Evolutionary conservation across 192 early-diverging fungal species (phyloP), one percentile per base, ranked within the genome.

Genomic region (Mortierella claussenii): DNA sequence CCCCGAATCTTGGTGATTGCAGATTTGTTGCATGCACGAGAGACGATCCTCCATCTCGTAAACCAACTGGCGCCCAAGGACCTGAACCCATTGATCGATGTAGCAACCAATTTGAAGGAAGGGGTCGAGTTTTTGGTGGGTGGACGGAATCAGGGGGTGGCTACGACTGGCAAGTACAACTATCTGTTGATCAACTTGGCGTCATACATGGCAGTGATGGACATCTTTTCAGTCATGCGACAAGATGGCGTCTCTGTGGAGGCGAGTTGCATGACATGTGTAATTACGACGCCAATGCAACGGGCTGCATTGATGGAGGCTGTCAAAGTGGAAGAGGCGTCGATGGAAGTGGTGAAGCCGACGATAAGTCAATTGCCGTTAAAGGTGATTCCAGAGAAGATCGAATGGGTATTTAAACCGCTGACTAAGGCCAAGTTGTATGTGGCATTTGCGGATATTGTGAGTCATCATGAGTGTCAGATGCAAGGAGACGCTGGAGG

Each of bases 371-470:
- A 44, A 4, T 27, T 45, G 13, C 30, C 43, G 20, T n/a, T 28
- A 47, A 68, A 74, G 43, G 64, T 68, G 48, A 69, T 68, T 18
- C 82, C 82, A 5, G 28, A 60, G 10, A 73, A 65, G 12, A 74
- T 80, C 26, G 86, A 83, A 26, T 87, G 84, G 73, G 81, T 87
- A 13, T 87, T 85, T 64, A 87, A 87, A 49, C 86, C 86, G 1
- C 26, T 85, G 58, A 87, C 83, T 20, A 71, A 82, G 46, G 79
- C 80, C 21, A 87, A 85, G 57, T 48, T 87, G 7, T 68, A 76
- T 59, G 67, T 81, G 59, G 82, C 80, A 11, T 82, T 82, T 79
- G 79, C 71, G 10, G 65, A 68, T 52, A 55, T 59, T 26, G 49
- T 79, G 55, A 21, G 52, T 24, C 65, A 53, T 18, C 53, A 68